Base-by-base conservation (phyloP, 2,329 filamentous ascomycete species). In the Colletotrichum chlorophyti region DNA sequence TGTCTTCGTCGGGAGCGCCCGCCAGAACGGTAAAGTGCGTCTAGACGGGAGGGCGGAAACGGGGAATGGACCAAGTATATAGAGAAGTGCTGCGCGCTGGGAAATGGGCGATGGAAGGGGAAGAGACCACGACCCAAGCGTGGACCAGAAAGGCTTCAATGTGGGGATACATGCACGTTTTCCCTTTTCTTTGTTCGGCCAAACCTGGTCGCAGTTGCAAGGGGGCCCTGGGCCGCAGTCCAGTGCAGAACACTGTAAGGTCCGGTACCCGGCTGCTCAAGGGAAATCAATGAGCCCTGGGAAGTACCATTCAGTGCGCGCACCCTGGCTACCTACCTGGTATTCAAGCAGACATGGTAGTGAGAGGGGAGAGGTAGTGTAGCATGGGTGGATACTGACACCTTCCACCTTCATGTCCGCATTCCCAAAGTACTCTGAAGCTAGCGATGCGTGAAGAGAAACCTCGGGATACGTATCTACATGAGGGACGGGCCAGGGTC, bases 21-120 rank as follows among this genome's bases (percentile, higher is more conserved):
- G 57, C 51, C 57, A 57, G 38, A 26, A 57, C 51, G 45, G 57
- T 60, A 57, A 26, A 31, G 43, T 50, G 23, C 42, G 57, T 35
- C 12, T 24, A 26, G 43, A 37, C 26, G 24, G 19, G 37, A 34
- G 42, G 41, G 38, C 43, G 37, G 51, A 23, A 57, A 57, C 27
- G 57, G 52, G 57, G 38, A 60, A 57, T 21, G 43, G 51, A n/a
- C 43, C 19, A 60, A 45, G 57, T 60, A 60, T 60, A 60, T 60
- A 60, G 32, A 23, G 26, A 32, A 27, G 8, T 27, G 26, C 27
- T 21, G 17, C 35, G 40, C 35, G 48, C 26, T 35, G 47, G 41
- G 42, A 35, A 32, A 17, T 11, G 26, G 26, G 42, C 19, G 19
- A 21, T 10, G 43, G 43, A 34, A 42, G 38, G 27, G 14, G 38